Base-by-base conservation (phyloP, 2,329 filamentous ascomycete species). In the Penicillium palitans region DNA sequence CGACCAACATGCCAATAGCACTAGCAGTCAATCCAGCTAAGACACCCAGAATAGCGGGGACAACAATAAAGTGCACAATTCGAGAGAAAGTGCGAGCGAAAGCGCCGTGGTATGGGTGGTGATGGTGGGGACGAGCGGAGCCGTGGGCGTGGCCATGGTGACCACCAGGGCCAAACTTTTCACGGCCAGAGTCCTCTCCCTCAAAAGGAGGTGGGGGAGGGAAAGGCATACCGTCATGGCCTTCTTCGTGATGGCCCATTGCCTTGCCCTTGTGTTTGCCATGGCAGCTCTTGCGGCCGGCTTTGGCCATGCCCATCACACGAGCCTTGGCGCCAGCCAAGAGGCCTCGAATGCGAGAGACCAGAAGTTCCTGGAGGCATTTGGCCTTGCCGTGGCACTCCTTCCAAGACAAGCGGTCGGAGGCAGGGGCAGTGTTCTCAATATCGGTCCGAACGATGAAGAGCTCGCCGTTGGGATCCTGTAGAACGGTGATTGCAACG, bases 1-100 rank as follows among this genome's bases (percentile, higher is more conserved):
- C 79, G 45, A 80, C 70, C n/a, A 81, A 66, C 76, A 80, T 78
- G 47, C 78, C 79, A 44, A 81, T 62, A 10, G 75, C 76, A 59
- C 75, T 78, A 29, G 79, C 78, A 44, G 74, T 70, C 54, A 81
- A 65, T 57, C 78, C 79, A 29, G 78, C 78, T 27, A 79, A 67
- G 33, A 81, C 70, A 42, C 79, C 79, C 6, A 80, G 65, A n/a
- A 79, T 63, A 31, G 77, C 76, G 4, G 79, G 79, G 48, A 81
- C 68, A 47, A 81, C 62, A 33, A 80, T 75, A 61, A 79, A 76
- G 42, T 74, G 76, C 25, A 81, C 65, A 21, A 77, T 69, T 25
- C 71, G 74, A 54, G 72, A 72, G 59, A 76, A 66, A n/a, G 75
- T 73, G 58, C 72, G 75, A 17, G 74, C 67, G 63, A 78, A 74